These are phyloP conservation scores for Knoxdaviesia proteae DNA, from an alignment of 2,329 filamentous ascomycete genomes.

Conservation along the genomic window DNA sequence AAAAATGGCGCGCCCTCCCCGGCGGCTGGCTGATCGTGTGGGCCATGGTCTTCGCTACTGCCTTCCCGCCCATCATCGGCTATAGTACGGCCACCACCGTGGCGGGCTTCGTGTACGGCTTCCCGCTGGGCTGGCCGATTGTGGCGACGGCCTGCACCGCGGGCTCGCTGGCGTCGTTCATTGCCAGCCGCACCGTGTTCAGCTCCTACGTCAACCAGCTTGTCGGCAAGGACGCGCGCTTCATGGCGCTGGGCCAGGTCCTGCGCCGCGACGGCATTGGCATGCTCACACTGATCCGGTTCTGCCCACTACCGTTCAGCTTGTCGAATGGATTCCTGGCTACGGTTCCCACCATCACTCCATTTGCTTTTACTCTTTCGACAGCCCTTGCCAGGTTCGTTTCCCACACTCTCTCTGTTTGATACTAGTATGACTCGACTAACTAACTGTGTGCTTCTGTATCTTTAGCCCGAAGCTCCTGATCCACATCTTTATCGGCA, in stretches of 20 bases:
- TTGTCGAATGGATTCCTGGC: constrained; percentile 86
- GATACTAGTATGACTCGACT: constrained; percentile 1
- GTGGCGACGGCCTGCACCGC: constrained; percentile 57
- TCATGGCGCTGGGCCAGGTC: constrained; percentile 72
- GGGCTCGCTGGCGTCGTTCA: constrained; percentile 61
- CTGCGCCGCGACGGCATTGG: constrained; percentile 78
- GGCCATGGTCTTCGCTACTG: constrained; percentile 51
- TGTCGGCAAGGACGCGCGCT: constrained; percentile 66
- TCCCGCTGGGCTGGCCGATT: constrained; percentile 55
- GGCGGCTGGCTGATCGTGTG: constrained; percentile 62
- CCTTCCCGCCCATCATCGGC: constrained; percentile 73
- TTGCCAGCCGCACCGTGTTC: constrained; percentile 61
- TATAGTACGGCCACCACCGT: constrained; percentile 52
- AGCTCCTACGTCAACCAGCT: constrained; percentile 59
- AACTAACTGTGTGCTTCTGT: constrained; percentile 1
- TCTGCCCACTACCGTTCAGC: constrained; percentile 84
- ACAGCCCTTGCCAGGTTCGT: constrained; percentile 51
- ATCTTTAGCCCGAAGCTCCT: constrained; percentile 60
- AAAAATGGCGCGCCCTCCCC: constrained; percentile 52
- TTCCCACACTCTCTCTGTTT: not conserved
- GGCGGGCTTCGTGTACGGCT: constrained; percentile 33
- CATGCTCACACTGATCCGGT: constrained; percentile 73
- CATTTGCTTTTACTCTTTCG: constrained; percentile 55
- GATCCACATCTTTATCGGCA: constrained; percentile 82
- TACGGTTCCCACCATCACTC: constrained; percentile 75